Evolutionary conservation across 257 asterid species (phyloP).

Genomic region (Rhazya stricta): DNA sequence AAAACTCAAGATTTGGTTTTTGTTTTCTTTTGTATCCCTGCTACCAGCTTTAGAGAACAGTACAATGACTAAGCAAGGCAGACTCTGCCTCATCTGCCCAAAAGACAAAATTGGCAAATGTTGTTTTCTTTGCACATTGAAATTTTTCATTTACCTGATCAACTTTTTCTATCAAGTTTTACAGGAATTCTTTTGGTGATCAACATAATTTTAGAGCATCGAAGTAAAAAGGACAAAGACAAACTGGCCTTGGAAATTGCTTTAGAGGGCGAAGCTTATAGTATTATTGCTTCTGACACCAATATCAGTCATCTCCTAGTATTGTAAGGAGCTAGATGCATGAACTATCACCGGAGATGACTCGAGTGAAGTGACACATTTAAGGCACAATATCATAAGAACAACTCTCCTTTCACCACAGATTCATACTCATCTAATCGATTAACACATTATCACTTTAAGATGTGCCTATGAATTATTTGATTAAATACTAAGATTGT

Average conservation of each 20-base stretch:
- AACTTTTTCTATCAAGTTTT: neutral
- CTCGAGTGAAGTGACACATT: conserved; percentile 16
- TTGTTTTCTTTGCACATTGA: neutral
- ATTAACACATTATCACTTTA: neutral
- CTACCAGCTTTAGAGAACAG: neutral
- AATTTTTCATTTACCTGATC: neutral
- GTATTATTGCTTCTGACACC: neutral
- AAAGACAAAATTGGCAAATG: neutral
- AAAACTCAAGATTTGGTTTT: conserved; percentile 8
- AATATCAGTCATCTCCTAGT: neutral
- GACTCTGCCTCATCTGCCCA: neutral
- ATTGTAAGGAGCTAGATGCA: neutral
- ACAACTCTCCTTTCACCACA: conserved; percentile 5
- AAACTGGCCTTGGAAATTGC: neutral
- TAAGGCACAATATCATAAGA: neutral
- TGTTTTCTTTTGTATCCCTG: neutral
- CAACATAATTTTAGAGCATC: neutral
- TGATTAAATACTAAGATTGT: neutral
- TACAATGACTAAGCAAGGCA: conserved; percentile 5
- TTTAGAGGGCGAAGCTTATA: neutral
- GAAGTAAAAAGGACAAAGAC: neutral
- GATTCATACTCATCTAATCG: neutral
- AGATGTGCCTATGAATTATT: neutral
- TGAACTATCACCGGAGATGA: conserved; percentile 7
- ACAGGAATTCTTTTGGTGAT: neutral